Base-by-base conservation (phyloP, 179 eudicot species). In the Vitellaria paradoxa region DNA sequence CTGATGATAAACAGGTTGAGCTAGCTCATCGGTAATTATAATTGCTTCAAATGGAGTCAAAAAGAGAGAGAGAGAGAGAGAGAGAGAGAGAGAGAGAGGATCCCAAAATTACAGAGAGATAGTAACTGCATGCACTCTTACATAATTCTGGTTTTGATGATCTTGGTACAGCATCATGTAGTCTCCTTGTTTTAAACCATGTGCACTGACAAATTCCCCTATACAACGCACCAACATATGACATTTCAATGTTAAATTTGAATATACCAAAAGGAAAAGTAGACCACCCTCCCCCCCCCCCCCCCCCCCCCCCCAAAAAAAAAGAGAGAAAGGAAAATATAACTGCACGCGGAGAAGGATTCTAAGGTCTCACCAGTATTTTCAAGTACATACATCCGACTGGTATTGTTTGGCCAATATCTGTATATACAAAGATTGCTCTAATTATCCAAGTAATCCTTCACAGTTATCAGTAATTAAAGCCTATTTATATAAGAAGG, bases 341-440 rank as follows among this genome's bases (percentile, higher is more conserved):
- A 18, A 60, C 11, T 66, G 11, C 53, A 50, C 53, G 8, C 37
- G 1, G 9, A 9, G 73, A 3, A 49, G 46, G 61, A 42, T 24
- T 23, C 56, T 26, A 72, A 68, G 59, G 37, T 71, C 86, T 53
- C 70, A 93, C 97, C 98, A 6, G 94, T 83, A 72, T 80, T 80
- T 65, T 83, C 86, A 53, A 80, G 76, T 2, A 83, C 81, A 70
- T 83, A 83, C 86, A 83, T 83, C 5, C 86, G 78, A 55, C 86
- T 83, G 42, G 78, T 80, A 70, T 83, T 83, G 68, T 83, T 83
- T 50, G 83, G 97, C 98, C 97, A 95, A 71, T 80, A 95, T 83
- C 98, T 92, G 87, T 65, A 56, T 59, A 20, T 30, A 2, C 37
- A 2, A 30, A 30, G 37, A 2, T 30, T 1, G 37, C 1, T 30